A percentile compares a stretch with the other conserved stretches of the same genome.
phyloP scores from a whole-genome alignment of 176 grass and related monocot genomes.

The Secale cereale region DNA sequence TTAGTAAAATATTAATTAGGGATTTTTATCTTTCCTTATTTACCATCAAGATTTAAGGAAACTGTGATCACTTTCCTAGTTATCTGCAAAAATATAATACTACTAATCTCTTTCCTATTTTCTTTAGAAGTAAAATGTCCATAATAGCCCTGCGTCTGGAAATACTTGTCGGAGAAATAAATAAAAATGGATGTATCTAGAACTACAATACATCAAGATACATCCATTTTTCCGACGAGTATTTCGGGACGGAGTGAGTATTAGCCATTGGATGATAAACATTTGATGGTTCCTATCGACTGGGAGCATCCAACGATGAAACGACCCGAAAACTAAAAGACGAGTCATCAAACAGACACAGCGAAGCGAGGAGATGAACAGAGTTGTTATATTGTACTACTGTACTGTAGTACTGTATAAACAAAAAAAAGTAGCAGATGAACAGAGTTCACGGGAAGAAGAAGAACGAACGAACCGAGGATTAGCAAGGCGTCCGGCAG shows the following conservation, averaged over 20 bases:
- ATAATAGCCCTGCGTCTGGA: background rate
- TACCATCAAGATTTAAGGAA: background rate
- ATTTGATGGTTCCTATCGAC: too few relatives aligned
- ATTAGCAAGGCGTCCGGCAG: constrained; percentile 84
- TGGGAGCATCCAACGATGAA: background rate
- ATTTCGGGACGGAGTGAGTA: too few relatives aligned
- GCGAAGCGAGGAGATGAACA: background rate
- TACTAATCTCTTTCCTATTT: background rate
- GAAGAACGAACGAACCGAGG: constrained; percentile 39
- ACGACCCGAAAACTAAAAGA: background rate
- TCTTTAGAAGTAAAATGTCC: background rate
- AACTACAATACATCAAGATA: too few relatives aligned
- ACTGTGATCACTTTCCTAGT: background rate
- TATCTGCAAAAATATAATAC: background rate
- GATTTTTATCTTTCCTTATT: background rate
- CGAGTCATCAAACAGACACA: background rate
- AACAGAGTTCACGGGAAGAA: background rate
- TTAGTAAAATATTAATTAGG: background rate
- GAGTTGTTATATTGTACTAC: too few relatives aligned
- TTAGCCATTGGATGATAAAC: background rate
- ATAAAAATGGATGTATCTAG: too few relatives aligned
- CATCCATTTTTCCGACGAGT: too few relatives aligned
- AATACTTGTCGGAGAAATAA: too few relatives aligned
- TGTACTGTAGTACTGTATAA: too few relatives aligned
- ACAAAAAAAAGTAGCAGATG: too few relatives aligned